phyloP scores from a whole-genome alignment of 139 green algal genomes.

The Desmodesmus armatus region DNA sequence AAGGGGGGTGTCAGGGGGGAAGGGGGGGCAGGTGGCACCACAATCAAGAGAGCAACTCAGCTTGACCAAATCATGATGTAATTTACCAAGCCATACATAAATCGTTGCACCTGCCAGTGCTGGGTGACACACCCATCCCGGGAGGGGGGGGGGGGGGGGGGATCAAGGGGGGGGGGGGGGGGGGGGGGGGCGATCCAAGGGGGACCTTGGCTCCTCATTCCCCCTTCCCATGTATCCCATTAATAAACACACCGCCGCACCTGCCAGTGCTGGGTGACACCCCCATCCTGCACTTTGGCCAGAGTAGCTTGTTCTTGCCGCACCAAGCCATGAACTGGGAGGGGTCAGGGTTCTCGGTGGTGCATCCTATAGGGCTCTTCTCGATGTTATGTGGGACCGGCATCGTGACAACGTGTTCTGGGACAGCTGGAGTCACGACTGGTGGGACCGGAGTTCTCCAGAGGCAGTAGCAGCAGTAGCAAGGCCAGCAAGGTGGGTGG shows the following conservation, averaged over 20 bases:
- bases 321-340: conserved; percentile 35
- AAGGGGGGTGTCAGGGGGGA: too few species aligned
- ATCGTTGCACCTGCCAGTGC: background rate
- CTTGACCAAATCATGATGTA: background rate
- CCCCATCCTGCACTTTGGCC: conserved; percentile 16
- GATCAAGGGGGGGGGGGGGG: too few species aligned
- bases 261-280: background rate
- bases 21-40: too few species aligned
- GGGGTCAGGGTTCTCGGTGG: background rate
- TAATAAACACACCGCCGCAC: background rate
- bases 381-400: background rate
- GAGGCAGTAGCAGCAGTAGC: background rate
- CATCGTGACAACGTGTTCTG: too few species aligned
- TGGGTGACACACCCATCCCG: too few species aligned
- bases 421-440: background rate
- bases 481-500: background rate
- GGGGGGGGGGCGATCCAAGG: too few species aligned
- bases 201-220: too few species aligned
- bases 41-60: too few species aligned
- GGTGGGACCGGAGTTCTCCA: background rate
- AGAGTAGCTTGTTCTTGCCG: conserved; percentile 21
- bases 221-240: too few species aligned
- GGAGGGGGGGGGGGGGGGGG: too few species aligned
- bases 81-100: background rate
- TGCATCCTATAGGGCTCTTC: conserved; percentile 43